Base-by-base conservation (phyloP, 2,329 filamentous ascomycete species). In the Curvularia eragrostidis region DNA sequence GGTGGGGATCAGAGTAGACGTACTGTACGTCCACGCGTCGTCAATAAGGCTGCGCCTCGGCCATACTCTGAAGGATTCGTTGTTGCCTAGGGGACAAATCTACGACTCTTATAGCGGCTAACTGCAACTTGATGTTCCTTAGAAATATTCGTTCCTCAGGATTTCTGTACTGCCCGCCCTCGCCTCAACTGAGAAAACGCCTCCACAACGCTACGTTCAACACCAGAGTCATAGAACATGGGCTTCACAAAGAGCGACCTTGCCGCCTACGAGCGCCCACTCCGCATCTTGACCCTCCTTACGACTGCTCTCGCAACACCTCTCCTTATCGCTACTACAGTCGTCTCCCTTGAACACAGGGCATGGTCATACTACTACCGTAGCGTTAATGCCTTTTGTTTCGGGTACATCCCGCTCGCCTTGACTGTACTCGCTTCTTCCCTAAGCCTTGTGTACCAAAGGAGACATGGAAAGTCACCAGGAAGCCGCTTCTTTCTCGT, bases 341-440 rank as follows among this genome's bases (percentile, higher is more conserved):
- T 63, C n/a, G 21, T 62, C 28, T 63, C 57, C 19, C 7, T 62
- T 9, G 12, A 54, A 9, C 21, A 48, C 15, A 21, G 5, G 13
- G 19, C 42, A 10, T 36, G 18, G n/a, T 61, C 55, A 52, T 48
- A 43, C 18, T 6, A 6, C 7, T 9, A 38, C 8, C 55, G 56
- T 21, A 5, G 26, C 26, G 54, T 56, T 1, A 52, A 57, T 5
- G 39, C 56, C 9, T 64, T 64, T 49, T 59, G 54, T 51, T 66
- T 66, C 26, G 62, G 54, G 28, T 67, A 56, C 28, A 58, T 67
- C n/a, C 61, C 63, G 3, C 50, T 67, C 21, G 56, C 52, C 3
- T 26, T 66, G 19, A 60, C 65, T 4, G 41, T 43, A 44, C 21
- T 56, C 24, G 46, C 62, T 12, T 58, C 62, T 13, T n/a, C 38